phyloP scores from a whole-genome alignment of 2,329 filamentous ascomycete genomes.

The Diaporthe batatas region DNA sequence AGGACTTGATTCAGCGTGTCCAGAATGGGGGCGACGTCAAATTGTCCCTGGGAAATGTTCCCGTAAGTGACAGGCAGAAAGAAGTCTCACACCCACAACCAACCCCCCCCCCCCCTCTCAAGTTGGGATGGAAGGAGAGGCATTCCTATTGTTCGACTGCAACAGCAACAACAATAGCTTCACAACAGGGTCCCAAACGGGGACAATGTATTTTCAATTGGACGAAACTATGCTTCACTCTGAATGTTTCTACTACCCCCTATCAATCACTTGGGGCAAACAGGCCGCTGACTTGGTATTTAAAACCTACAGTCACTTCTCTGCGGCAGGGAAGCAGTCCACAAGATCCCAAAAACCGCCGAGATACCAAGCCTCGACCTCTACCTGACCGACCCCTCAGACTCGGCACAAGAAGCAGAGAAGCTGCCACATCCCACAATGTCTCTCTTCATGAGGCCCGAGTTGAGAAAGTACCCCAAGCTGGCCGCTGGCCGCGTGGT shows the following conservation, averaged over 20 bases:
- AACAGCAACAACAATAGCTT: slow-evolving; percentile 41
- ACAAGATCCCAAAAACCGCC: slow-evolving; percentile 52
- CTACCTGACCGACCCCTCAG: slow-evolving; percentile 66
- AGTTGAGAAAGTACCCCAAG: slow-evolving; percentile 45
- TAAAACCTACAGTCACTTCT: slow-evolving; percentile 61
- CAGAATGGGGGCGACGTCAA: slow-evolving; percentile 69
- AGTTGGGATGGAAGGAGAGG: not conserved
- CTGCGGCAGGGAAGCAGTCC: slow-evolving; percentile 58
- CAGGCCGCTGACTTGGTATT: slow-evolving; percentile 21
- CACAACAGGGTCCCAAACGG: not conserved
- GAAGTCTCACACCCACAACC: no score
- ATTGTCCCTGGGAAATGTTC: slow-evolving; percentile 68
- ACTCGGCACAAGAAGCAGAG: slow-evolving; percentile 60
- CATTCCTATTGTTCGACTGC: slow-evolving; percentile 36
- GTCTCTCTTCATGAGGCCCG: slow-evolving; percentile 61
- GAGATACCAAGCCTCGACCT: slow-evolving; percentile 67
- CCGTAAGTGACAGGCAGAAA: slow-evolving; percentile 62
- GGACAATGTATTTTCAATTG: slow-evolving; percentile 18
- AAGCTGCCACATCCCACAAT: slow-evolving; percentile 64
- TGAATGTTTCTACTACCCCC: not conserved
- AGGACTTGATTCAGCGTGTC: slow-evolving; percentile 72
- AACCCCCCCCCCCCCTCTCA: no score
- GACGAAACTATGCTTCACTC: not conserved
- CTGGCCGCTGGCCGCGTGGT: slow-evolving; percentile 43
- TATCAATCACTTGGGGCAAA: not conserved